phyloP scores from a whole-genome alignment of 306 rosid genomes.

The Prinsepia uniflora region DNA sequence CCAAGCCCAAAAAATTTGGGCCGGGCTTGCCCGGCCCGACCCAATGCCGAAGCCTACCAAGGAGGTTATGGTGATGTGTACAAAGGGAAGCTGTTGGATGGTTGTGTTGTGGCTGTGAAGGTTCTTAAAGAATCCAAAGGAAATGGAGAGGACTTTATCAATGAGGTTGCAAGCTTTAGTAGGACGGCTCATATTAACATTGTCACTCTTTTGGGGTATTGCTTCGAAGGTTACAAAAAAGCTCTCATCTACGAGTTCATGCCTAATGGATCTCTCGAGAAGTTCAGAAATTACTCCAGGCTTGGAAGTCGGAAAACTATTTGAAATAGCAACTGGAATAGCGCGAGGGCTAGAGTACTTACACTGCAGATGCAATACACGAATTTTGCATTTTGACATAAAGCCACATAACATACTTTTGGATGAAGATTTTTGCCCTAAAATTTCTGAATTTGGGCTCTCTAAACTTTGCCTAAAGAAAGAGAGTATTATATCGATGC shows the following conservation, averaged over 20 bases:
- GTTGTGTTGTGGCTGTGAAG: constrained; percentile 39
- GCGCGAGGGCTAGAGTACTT: constrained; percentile 44
- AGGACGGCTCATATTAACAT: constrained; percentile 48
- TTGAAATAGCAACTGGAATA: constrained; percentile 29
- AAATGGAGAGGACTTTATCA: constrained; percentile 37
- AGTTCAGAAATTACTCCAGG: constrained; percentile 19
- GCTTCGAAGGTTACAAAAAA: constrained; percentile 34
- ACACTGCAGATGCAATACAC: constrained; percentile 43
- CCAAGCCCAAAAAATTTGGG: too few species aligned
- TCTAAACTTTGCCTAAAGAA: constrained; percentile 33
- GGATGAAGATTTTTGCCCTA: constrained; percentile 25
- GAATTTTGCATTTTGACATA: constrained; percentile 44
- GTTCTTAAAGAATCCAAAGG: constrained; percentile 31
- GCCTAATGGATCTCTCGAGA: constrained; percentile 54
- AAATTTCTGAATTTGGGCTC: constrained; percentile 25
- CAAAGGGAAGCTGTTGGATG: constrained; percentile 24
- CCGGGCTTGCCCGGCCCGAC: too few species aligned
- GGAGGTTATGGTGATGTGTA: constrained; percentile 52
- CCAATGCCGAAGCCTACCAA: too few species aligned
- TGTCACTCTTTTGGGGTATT: constrained; percentile 41
- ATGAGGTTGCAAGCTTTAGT: constrained; percentile 45
- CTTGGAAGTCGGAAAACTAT: constrained; percentile 32
- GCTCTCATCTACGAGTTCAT: constrained; percentile 47
- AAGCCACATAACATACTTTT: constrained; percentile 47
- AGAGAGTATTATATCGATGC: constrained; percentile 33